phyloP scores from a whole-genome alignment of 768 basidiomycete species.

The Cyathus striatus region DNA sequence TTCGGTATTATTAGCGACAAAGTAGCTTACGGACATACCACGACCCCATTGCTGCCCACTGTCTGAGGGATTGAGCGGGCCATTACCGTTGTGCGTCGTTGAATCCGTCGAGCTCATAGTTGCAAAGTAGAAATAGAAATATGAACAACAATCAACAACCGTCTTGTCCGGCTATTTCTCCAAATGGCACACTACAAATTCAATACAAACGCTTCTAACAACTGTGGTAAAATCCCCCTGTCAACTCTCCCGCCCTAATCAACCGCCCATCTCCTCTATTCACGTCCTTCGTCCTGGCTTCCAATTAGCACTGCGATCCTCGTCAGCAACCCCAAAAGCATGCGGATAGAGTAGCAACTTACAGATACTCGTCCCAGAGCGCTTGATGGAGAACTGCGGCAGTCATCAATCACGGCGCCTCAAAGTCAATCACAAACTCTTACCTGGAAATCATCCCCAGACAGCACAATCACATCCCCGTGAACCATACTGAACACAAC shows the following conservation, averaged over 20 bases:
- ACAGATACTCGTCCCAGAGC: constrained; percentile 39
- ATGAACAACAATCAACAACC: constrained; percentile 5
- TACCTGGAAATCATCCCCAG: constrained; percentile 38
- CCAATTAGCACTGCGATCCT: too few relatives aligned
- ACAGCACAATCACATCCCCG: constrained; percentile 35
- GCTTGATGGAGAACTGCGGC: constrained; percentile 37
- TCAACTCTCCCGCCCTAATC: too few relatives aligned
- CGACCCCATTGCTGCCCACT: constrained; percentile 40
- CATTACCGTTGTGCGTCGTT: constrained; percentile 6
- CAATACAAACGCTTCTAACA: too few relatives aligned
- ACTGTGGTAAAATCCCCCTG: background rate
- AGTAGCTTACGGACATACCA: constrained; percentile 19
- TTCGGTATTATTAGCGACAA: background rate
- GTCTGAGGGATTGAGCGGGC: too few relatives aligned
- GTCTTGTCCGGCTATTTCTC: background rate
- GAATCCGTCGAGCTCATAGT: constrained; percentile 8
- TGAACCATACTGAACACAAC: constrained; percentile 35
- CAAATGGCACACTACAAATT: background rate
- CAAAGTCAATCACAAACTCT: constrained; percentile 9
- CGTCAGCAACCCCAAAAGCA: too few relatives aligned
- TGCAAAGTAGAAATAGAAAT: constrained; percentile 9
- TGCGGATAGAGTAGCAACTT: constrained; percentile 13
- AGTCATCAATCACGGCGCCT: constrained; percentile 1
- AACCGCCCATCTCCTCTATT: background rate
- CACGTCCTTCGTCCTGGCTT: background rate